Conservation (phyloP, 257 asterid species). For the Capsicum chinense region DNA sequence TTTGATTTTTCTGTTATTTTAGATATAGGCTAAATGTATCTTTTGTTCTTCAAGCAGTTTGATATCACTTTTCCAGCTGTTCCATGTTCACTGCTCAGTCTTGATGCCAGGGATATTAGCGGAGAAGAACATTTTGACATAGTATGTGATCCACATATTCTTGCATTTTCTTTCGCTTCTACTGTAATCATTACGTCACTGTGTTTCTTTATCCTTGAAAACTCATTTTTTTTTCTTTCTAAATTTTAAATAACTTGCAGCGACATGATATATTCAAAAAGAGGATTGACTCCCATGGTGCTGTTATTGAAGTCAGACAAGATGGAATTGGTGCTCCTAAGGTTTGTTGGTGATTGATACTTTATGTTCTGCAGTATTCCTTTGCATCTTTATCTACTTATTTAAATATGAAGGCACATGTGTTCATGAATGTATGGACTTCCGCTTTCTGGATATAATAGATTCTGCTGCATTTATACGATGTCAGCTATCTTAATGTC, state of each 20-base stretch:
- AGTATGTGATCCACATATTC: slow-evolving; percentile 53
- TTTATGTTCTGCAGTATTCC: neutral
- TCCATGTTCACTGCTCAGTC: slow-evolving; percentile 89
- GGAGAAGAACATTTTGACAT: slow-evolving; percentile 96
- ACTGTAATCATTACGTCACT: neutral
- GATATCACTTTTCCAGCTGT: slow-evolving; percentile 85
- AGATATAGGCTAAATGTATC: neutral
- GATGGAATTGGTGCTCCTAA: slow-evolving; percentile 94
- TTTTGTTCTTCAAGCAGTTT: slow-evolving; percentile 63
- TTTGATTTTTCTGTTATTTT: slow-evolving; percentile 23
- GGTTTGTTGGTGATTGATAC: slow-evolving; percentile 46
- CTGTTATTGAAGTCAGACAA: slow-evolving; percentile 76
- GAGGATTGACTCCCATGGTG: slow-evolving; percentile 82
- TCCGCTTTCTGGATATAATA: neutral
- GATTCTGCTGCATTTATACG: slow-evolving; percentile 11
- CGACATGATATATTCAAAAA: slow-evolving; percentile 93
- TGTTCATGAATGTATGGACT: slow-evolving; percentile 7
- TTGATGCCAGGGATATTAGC: slow-evolving; percentile 98
- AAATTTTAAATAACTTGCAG: slow-evolving; percentile 46
- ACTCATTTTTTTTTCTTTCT: neutral
- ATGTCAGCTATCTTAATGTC: slow-evolving; percentile 8
- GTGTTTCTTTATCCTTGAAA: neutral
- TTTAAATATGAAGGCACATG: slow-evolving; percentile 13
- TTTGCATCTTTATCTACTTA: neutral
- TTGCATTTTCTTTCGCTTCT: slow-evolving; percentile 29